Evolutionary conservation across 2,329 filamentous ascomycete species (phyloP).

Genomic region (Phaeosphaeriaceae sp.): DNA sequence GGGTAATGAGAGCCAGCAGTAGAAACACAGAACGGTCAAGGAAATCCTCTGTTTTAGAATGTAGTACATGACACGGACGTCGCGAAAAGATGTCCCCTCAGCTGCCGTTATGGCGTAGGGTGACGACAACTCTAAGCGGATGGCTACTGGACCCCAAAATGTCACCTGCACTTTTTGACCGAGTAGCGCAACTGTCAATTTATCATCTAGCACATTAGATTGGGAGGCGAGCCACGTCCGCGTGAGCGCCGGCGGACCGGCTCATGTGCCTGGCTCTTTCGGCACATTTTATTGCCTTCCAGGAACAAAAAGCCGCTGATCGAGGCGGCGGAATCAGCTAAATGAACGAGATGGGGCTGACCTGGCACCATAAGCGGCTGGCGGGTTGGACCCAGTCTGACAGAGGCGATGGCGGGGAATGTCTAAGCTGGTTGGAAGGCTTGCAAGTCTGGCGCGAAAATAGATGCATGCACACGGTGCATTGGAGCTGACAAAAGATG

Average conservation of each 20-base stretch:
- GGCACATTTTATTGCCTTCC: not conserved
- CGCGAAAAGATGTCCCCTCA: too few species aligned
- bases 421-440: not conserved
- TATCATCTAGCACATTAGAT: not conserved
- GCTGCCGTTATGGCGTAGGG: constrained; percentile 6
- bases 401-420: not conserved
- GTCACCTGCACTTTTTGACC: not conserved
- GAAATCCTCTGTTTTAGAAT: too few species aligned
- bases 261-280: not conserved
- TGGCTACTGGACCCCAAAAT: not conserved
- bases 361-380: not conserved
- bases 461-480: not conserved
- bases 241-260: not conserved
- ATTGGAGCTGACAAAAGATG: not conserved
- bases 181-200: not conserved
- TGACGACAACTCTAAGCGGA: not conserved
- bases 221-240: not conserved
- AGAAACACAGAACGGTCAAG: too few species aligned
- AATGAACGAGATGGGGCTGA: not conserved
- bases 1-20: too few species aligned
- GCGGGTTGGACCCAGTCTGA: not conserved
- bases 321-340: not conserved
- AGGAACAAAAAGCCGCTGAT: not conserved
- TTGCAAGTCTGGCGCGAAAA: not conserved
- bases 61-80: too few species aligned